Evolutionary conservation across 768 basidiomycete species (phyloP), one percentile per base, ranked within the genome.

Genomic region (Leucogyrophana mollusca): DNA sequence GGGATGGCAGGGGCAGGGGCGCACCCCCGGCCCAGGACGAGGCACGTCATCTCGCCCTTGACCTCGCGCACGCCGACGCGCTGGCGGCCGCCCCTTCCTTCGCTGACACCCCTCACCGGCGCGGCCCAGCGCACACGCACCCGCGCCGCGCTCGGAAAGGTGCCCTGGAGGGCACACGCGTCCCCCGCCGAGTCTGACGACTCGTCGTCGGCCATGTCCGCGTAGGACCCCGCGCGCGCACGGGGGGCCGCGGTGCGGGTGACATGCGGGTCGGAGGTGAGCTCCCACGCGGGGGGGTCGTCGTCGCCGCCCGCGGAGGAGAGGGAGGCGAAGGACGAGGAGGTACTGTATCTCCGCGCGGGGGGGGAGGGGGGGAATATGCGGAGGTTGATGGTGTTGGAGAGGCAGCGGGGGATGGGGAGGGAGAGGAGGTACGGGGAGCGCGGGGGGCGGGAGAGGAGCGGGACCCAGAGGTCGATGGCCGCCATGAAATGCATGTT

Each of bases 111-210:
- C 59, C 72, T 79, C 45, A 74, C 64, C 9, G 83, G 87, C 49
- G 77, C 77, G 14, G 89, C 87, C 89, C 89, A 91, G 43, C 89
- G 77, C 34, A 91, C 67, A 21, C 87, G 82, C 40, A 91, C 73
- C 14, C 82, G 77, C 38, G 91, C 88, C 0, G 89, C 74, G 39
- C 84, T 87, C 0, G 83, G 86, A 56, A 91, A 91, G 1, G 85
- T 81, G 3, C 88, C 88, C 59, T 83, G 82, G n/a, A 89, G 75
- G 14, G 79, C 76, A 49, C 79, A 73, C 1, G 70, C 69, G 2
- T 77, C 77, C 7, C 57, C 27, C 62, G 72, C 83, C 1, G 86
- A 84, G 58, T 90, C 88, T 33, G 85, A 86, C 3, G 86, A 85
- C 57, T 91, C 88, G 53, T 90, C 89, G 52, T 91, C 88, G 0